Evolutionary conservation across 306 rosid species (phyloP).

Genomic region (Parietaria judaica): DNA sequence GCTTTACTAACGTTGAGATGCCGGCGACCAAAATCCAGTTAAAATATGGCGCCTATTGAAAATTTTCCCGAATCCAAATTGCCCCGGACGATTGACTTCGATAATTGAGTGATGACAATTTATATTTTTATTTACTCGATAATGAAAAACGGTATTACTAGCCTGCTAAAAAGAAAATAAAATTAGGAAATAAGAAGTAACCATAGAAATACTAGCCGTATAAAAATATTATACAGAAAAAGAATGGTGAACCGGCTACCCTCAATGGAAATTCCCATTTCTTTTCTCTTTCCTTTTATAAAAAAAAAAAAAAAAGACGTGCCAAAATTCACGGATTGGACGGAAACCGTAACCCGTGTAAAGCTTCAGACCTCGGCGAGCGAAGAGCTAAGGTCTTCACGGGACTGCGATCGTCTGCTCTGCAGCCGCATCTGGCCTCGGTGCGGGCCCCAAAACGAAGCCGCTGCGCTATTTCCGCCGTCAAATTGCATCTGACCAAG

Average conservation of each 20-base stretch:
- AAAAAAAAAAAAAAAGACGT: conserved; percentile 11
- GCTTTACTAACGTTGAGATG: too few species aligned
- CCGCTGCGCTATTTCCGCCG: conserved; percentile 37
- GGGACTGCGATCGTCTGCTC: conserved; percentile 94
- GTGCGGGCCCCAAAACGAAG: conserved; percentile 73
- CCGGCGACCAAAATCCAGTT: too few species aligned
- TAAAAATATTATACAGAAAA: conserved; percentile 24
- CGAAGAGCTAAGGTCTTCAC: conserved; percentile 81
- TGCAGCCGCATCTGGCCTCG: conserved; percentile 86
- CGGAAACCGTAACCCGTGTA: too few species aligned
- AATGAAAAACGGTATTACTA: too few species aligned
- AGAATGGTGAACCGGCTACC: conserved; percentile 16
- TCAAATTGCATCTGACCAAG: conserved; percentile 83
- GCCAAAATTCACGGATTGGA: conserved; percentile 38
- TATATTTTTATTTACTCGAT: too few species aligned
- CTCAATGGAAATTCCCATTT: conserved; percentile 9
- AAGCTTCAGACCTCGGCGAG: conserved; percentile 55
- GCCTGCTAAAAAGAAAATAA: background rate
- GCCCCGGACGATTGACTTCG: too few species aligned
- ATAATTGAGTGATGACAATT: too few species aligned
- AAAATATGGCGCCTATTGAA: too few species aligned
- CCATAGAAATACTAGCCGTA: conserved; percentile 18
- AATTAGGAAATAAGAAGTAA: background rate
- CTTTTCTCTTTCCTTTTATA: conserved; percentile 4
- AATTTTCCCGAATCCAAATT: too few species aligned